phyloP scores from a whole-genome alignment of 2,329 filamentous ascomycete genomes.

The Stagonosporopsis vannaccii region DNA sequence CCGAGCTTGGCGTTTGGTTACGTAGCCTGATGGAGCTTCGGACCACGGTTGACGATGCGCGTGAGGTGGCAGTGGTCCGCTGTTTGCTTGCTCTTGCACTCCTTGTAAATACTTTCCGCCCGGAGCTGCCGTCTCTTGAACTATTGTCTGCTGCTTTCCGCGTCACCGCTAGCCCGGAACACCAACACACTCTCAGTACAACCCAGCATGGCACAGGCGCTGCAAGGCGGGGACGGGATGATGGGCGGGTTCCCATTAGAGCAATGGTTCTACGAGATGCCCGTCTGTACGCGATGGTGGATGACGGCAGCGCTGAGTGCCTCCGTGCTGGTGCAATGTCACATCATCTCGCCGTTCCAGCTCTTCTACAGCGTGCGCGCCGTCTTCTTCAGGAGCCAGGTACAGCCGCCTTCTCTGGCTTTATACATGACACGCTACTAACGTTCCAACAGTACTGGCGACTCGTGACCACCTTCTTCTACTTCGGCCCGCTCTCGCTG shows the following conservation, averaged over 20 bases:
- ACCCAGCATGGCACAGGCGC: slow-evolving; percentile 55
- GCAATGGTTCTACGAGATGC: slow-evolving; percentile 99
- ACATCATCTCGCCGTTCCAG: slow-evolving; percentile 91
- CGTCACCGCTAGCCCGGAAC: neutral
- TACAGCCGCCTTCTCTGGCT: slow-evolving; percentile 49
- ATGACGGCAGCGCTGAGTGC: slow-evolving; percentile 89
- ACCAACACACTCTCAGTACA: neutral
- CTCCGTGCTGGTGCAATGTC: slow-evolving; percentile 89
- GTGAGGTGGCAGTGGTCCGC: slow-evolving; percentile 3
- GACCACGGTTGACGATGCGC: slow-evolving; percentile 2
- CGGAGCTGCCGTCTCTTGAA: too few relatives aligned
- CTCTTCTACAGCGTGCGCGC: slow-evolving; percentile 95
- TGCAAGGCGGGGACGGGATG: slow-evolving; percentile 52
- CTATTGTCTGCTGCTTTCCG: neutral
- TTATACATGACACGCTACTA: neutral
- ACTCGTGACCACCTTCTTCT: slow-evolving; percentile 93
- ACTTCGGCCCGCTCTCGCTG: slow-evolving; percentile 92
- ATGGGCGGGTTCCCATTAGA: slow-evolving; percentile 77
- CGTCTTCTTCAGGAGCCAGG: slow-evolving; percentile 91
- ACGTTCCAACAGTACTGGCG: slow-evolving; percentile 80
- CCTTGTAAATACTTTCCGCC: neutral
- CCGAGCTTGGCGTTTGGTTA: slow-evolving; percentile 16
- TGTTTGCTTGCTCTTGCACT: neutral
- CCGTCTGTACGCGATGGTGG: slow-evolving; percentile 95
- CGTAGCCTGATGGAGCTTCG: slow-evolving; percentile 10